phyloP scores from a whole-genome alignment of 805 yeast species.

The Ogataea paraovalis region DNA sequence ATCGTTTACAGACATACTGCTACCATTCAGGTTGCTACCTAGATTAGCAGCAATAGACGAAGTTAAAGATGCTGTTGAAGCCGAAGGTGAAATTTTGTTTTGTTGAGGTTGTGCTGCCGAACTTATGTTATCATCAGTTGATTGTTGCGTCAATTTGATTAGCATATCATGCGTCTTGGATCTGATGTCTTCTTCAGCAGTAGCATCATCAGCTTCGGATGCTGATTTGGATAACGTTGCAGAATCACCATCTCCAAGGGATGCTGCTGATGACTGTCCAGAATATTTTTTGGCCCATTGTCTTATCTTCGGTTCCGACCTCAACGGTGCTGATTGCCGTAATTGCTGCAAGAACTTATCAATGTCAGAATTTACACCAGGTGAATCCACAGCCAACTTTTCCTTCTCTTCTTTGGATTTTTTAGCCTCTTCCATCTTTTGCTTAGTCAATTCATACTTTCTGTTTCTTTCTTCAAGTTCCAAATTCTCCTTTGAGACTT shows the following conservation, averaged over 20 bases:
- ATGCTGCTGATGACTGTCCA: background rate
- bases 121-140: slow-evolving; percentile 10
- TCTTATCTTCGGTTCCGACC: slow-evolving; percentile 73
- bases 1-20: background rate
- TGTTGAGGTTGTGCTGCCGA: background rate
- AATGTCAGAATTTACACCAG: slow-evolving; percentile 48
- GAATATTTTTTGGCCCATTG: slow-evolving; percentile 67
- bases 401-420: slow-evolving; percentile 32
- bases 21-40: slow-evolving; percentile 1
- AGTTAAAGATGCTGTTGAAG: slow-evolving; percentile 13
- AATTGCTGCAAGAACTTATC: slow-evolving; percentile 83
- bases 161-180: slow-evolving; percentile 26
- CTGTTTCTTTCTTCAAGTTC: slow-evolving; percentile 79
- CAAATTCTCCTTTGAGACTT: slow-evolving; percentile 74
- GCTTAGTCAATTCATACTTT: slow-evolving; percentile 71
- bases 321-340: slow-evolving; percentile 78
- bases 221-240: background rate
- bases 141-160: slow-evolving; percentile 23
- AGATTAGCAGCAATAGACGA: slow-evolving; percentile 7
- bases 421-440: slow-evolving; percentile 43
- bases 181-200: slow-evolving; percentile 21
- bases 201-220: slow-evolving; percentile 14
- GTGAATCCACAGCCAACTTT: slow-evolving; percentile 37
- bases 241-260: background rate
- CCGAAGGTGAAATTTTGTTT: background rate